Conservation (phyloP, 179 eudicot species). For the Camellia oleifera region DNA sequence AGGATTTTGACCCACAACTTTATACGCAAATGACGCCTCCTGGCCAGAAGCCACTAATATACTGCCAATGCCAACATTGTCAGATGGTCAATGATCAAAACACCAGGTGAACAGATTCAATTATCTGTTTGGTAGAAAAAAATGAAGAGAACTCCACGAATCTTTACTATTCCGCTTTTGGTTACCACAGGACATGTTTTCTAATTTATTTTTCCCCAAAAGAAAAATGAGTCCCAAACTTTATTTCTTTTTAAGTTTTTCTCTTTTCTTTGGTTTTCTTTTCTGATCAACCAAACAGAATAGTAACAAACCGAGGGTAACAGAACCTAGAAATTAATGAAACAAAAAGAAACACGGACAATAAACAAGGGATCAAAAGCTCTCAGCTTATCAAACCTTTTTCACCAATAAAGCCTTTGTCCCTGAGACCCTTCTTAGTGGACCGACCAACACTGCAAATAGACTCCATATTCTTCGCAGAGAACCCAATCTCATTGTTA, state of each 20-base stretch:
- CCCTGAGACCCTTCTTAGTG: conserved; percentile 39
- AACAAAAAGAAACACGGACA: not conserved
- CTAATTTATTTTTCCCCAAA: too few species aligned
- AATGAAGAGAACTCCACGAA: not conserved
- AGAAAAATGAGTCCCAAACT: not conserved
- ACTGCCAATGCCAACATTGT: too few species aligned
- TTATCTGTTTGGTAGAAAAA: too few species aligned
- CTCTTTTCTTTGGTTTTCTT: too few species aligned
- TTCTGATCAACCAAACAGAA: not conserved
- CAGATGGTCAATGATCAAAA: too few species aligned
- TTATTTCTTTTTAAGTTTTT: too few species aligned
- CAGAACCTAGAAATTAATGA: not conserved
- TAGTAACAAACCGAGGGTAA: not conserved
- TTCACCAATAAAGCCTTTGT: conserved; percentile 41
- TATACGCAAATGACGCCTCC: too few species aligned
- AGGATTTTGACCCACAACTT: too few species aligned
- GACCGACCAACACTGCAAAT: conserved; percentile 45
- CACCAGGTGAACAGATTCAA: too few species aligned
- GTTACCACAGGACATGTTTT: not conserved
- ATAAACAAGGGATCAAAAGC: not conserved
- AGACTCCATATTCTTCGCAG: conserved; percentile 28
- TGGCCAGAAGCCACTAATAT: too few species aligned
- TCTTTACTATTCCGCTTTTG: not conserved
- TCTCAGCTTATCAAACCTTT: conserved; percentile 28
- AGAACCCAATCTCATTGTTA: conserved; percentile 43